These are phyloP conservation scores for Rubia peregrina DNA, from an alignment of 305 asterid genomes.

Conservation along the genomic window DNA sequence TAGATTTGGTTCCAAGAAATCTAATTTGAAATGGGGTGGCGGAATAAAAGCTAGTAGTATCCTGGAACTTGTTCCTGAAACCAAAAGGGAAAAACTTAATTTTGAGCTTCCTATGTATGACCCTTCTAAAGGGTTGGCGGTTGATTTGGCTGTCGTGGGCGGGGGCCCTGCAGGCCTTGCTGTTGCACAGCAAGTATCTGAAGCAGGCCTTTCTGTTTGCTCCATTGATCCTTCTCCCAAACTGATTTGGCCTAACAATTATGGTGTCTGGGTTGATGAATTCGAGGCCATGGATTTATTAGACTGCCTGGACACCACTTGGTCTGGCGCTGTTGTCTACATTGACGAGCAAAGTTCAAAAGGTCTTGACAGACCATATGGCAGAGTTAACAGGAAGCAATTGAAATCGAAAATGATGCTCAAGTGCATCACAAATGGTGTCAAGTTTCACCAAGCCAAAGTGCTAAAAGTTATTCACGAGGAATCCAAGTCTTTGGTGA, in stretches of 20 bases:
- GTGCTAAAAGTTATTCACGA: conserved; percentile 84
- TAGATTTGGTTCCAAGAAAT: conserved; percentile 35
- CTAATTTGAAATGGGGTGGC: conserved; percentile 28
- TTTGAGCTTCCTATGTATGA: conserved; percentile 88
- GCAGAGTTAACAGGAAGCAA: conserved; percentile 81
- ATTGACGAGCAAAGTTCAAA: conserved; percentile 53
- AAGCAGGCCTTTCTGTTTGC: conserved; percentile 89
- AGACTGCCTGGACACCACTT: conserved; percentile 88
- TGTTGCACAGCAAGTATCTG: conserved; percentile 95
- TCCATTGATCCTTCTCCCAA: conserved; percentile 88
- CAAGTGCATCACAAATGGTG: conserved; percentile 85
- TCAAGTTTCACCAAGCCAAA: conserved; percentile 88
- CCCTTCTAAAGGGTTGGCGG: conserved; percentile 52
- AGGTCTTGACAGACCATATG: conserved; percentile 80
- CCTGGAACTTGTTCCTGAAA: conserved; percentile 87
- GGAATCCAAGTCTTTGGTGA: conserved; percentile 67
- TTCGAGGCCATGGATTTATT: conserved; percentile 96
- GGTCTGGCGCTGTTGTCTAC: conserved; percentile 82
- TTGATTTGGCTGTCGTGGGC: conserved; percentile 92
- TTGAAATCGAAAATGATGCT: conserved; percentile 93
- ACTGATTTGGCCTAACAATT: conserved; percentile 91
- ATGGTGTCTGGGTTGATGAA: conserved; percentile 99
- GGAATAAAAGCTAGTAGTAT: conserved; percentile 48
- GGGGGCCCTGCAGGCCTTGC: conserved; percentile 99
- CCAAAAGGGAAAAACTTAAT: conserved; percentile 84